Base-by-base conservation (phyloP, 2,329 filamentous ascomycete genomes). In the Aphanoascus verrucosus region DNA sequence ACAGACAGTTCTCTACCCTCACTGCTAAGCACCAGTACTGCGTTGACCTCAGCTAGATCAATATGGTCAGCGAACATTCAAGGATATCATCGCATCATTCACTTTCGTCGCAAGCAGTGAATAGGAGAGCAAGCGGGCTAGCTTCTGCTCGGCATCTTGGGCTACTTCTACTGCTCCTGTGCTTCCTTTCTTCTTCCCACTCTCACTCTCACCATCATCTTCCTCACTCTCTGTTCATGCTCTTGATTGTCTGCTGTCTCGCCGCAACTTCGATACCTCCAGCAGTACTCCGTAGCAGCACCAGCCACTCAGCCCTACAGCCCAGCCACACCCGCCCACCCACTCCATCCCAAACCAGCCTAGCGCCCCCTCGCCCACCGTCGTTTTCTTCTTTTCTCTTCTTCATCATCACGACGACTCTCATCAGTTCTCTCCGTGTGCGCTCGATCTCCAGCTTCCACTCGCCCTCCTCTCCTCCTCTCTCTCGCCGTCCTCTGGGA, bases 191-290 rank as follows among this genome's bases (percentile, higher is more conserved):
- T 23, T 53, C 56, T 55, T 48, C 57, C 60, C 57, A 47, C 56
- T 59, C 59, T 58, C 55, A 55, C 54, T 56, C 59, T 58, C 55
- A 52, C 52, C 54, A 52, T 59, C 55, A 57, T 55, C 52, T 62
- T 57, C 63, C 60, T 60, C 41, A 58, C 55, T 57, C 59, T 61
- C 57, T 58, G 63, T 23, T 38, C 15, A 19, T 34, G 28, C 7
- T 60, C 57, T 56, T n/a, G n/a, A n/a, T n/a, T n/a, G n/a, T n/a
- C n/a, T n/a, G n/a, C n/a, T n/a, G n/a, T 55, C 55, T 54, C 53
- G 57, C 58, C 59, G 7, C 23, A 28, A 4, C 23, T 28, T 28
- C 23, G 3, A 3, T 28, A 4, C 3, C 7, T 28, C 23, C 3
- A 4, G 23, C 23, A 4, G 3, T 28, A 4, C 23, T 28, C 7